These are phyloP conservation scores for Phyllosticta capitalensis DNA, from an alignment of 2,329 filamentous ascomycete species.

Conservation along the genomic window DNA sequence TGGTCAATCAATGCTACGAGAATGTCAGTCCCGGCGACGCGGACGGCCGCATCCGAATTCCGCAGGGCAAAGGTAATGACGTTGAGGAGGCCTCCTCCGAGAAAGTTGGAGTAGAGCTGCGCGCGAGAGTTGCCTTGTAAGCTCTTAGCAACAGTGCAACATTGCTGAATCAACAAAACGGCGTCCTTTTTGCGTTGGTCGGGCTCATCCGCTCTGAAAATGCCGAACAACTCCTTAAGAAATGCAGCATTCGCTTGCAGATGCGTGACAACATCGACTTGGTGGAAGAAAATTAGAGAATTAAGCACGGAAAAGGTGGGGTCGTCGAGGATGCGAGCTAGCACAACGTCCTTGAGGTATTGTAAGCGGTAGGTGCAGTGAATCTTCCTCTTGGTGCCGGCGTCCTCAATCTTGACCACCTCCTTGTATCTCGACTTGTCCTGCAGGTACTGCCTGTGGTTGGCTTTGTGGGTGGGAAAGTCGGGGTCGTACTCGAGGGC, in stretches of 20 bases:
- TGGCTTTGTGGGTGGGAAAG: constrained; percentile 94
- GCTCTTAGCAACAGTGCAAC: constrained; percentile 88
- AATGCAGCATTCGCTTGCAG: constrained; percentile 74
- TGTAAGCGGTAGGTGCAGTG: constrained; percentile 93
- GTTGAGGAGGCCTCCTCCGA: constrained; percentile 73
- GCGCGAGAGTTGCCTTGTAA: constrained; percentile 75
- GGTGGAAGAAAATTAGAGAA: constrained; percentile 97
- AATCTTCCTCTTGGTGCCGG: constrained; percentile 75
- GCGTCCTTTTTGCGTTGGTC: constrained; percentile 82
- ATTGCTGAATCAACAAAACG: constrained; percentile 93
- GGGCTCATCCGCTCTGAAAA: constrained; percentile 59
- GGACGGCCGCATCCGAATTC: constrained; percentile 71
- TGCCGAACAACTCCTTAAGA: constrained; percentile 74
- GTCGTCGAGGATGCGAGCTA: constrained; percentile 92
- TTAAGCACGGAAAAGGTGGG: constrained; percentile 97
- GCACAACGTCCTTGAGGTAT: constrained; percentile 96
- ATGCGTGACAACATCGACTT: constrained; percentile 94
- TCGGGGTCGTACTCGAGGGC: constrained; percentile 97
- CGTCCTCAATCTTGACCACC: constrained; percentile 84
- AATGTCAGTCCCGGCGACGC: constrained; percentile 89
- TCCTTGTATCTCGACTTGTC: constrained; percentile 90
- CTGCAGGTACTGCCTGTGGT: constrained; percentile 85
- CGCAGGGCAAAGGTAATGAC: constrained; percentile 89
- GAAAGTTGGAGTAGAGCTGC: constrained; percentile 80
- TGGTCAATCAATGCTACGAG: constrained; percentile 92